These are phyloP conservation scores for Chionographis japonica DNA, from an alignment of 106 monocot species.

Conservation along the genomic window DNA sequence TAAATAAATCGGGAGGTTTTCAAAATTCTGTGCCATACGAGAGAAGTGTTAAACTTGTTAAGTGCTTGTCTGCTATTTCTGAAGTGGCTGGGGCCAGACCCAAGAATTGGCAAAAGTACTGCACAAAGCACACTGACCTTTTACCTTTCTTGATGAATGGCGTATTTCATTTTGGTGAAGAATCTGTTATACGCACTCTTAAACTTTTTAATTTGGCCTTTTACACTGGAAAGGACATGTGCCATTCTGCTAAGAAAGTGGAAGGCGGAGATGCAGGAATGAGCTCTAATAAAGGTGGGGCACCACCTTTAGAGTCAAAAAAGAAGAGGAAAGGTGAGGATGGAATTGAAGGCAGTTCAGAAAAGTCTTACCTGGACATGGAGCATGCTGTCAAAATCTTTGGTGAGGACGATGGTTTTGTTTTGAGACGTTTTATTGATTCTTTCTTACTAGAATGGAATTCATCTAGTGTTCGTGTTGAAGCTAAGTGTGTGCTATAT, in stretches of 20 bases:
- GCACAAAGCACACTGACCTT: slow-evolving; percentile 69
- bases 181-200: slow-evolving; percentile 77
- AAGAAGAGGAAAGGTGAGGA: slow-evolving; percentile 94
- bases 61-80: slow-evolving; percentile 75
- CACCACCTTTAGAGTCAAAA: slow-evolving; percentile 60
- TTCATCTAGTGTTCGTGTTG: slow-evolving; percentile 72
- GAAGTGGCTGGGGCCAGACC: slow-evolving; percentile 92
- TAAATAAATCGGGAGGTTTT: slow-evolving; percentile 78
- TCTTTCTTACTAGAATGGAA: slow-evolving; percentile 94
- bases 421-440: slow-evolving; percentile 74
- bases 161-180: slow-evolving; percentile 79
- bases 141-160: slow-evolving; percentile 69
- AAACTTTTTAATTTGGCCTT: slow-evolving; percentile 93
- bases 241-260: slow-evolving; percentile 36
- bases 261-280: slow-evolving; percentile 46
- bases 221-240: slow-evolving; percentile 71
- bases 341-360: slow-evolving; percentile 52
- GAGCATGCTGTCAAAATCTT: slow-evolving; percentile 83
- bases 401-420: slow-evolving; percentile 42
- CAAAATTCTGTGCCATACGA: slow-evolving; percentile 76
- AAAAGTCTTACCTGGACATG: slow-evolving; percentile 85
- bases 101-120: slow-evolving; percentile 97
- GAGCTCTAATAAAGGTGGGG: slow-evolving; percentile 36
- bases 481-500: slow-evolving; percentile 87
- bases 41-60: slow-evolving; percentile 84